phyloP scores from a whole-genome alignment of 208 protist species.

The Crithidia thermophila region DNA sequence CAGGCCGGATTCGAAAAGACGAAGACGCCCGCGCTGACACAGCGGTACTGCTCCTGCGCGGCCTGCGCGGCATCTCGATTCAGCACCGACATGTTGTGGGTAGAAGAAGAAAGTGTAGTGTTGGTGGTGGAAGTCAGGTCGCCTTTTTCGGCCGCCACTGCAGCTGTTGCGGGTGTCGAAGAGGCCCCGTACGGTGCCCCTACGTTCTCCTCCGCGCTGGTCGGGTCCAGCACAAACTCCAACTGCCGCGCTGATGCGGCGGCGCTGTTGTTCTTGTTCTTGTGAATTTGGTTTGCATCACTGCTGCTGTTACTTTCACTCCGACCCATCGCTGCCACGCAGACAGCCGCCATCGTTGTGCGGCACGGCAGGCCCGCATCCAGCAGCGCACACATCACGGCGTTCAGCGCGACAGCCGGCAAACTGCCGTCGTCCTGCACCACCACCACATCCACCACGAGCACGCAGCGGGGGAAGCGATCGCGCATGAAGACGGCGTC shows the following conservation, averaged over 20 bases:
- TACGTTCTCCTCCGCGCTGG: slow-evolving; percentile 52
- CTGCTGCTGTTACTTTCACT: neutral
- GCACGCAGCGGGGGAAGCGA: slow-evolving; percentile 60
- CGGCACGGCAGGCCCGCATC: slow-evolving; percentile 84
- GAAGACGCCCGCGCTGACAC: slow-evolving; percentile 55
- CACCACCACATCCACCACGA: slow-evolving; percentile 70
- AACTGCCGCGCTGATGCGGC: neutral
- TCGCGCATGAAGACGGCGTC: slow-evolving; percentile 58
- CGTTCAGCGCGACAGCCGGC: slow-evolving; percentile 72
- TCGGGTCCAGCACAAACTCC: slow-evolving; percentile 71
- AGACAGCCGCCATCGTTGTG: slow-evolving; percentile 81
- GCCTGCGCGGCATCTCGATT: neutral
- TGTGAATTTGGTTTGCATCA: too few relatives aligned
- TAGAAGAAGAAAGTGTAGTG: neutral
- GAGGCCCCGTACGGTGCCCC: slow-evolving; percentile 8
- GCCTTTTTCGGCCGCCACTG: slow-evolving; percentile 4
- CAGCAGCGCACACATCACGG: slow-evolving; percentile 82
- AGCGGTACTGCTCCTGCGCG: slow-evolving; percentile 9
- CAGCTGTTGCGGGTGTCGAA: too few relatives aligned
- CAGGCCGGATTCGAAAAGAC: slow-evolving; percentile 63
- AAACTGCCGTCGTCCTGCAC: slow-evolving; percentile 78
- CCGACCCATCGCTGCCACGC: slow-evolving; percentile 33
- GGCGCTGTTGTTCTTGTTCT: too few relatives aligned
- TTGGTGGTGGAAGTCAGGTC: neutral
- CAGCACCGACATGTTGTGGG: neutral